These are phyloP conservation scores for Myxozyma nipponensis DNA, from an alignment of 805 yeast species.

Conservation along the genomic window DNA sequence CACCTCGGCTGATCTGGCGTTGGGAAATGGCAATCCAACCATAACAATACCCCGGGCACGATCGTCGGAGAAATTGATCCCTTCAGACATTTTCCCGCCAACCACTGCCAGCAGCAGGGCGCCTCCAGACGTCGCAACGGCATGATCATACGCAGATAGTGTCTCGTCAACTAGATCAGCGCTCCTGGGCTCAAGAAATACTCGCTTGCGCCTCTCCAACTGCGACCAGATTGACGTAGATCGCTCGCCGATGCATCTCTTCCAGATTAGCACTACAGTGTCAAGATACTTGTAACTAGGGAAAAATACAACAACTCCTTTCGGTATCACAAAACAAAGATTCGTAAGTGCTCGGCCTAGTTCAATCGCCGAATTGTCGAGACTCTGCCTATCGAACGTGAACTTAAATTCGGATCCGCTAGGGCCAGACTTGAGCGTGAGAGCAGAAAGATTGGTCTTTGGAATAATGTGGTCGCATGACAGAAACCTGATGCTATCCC, in stretches of 20 bases:
- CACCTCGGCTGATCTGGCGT: slow-evolving; percentile 74
- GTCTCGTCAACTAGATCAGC: slow-evolving; percentile 44
- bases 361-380: slow-evolving; percentile 37
- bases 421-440: slow-evolving; percentile 43
- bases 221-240: slow-evolving; percentile 24
- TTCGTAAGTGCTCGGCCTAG: slow-evolving; percentile 51
- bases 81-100: slow-evolving; percentile 91
- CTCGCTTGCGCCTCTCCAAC: slow-evolving; percentile 38
- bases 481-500: slow-evolving; percentile 47
- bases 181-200: slow-evolving; percentile 53
- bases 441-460: slow-evolving; percentile 57
- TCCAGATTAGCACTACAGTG: slow-evolving; percentile 54
- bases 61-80: slow-evolving; percentile 83
- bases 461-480: slow-evolving; percentile 86
- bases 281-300: slow-evolving; percentile 77
- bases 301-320: slow-evolving; percentile 75
- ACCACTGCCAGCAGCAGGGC: slow-evolving; percentile 79
- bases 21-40: slow-evolving; percentile 89
- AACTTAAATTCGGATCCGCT: slow-evolving; percentile 49
- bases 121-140: slow-evolving; percentile 40
- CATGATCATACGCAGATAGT: slow-evolving; percentile 49
- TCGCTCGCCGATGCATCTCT: slow-evolving; percentile 30
- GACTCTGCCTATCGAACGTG: slow-evolving; percentile 61
- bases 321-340: slow-evolving; percentile 51
- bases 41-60: slow-evolving; percentile 83